Conservation (phyloP, 108 stramenopile species). For the Epithemia pelagica region DNA sequence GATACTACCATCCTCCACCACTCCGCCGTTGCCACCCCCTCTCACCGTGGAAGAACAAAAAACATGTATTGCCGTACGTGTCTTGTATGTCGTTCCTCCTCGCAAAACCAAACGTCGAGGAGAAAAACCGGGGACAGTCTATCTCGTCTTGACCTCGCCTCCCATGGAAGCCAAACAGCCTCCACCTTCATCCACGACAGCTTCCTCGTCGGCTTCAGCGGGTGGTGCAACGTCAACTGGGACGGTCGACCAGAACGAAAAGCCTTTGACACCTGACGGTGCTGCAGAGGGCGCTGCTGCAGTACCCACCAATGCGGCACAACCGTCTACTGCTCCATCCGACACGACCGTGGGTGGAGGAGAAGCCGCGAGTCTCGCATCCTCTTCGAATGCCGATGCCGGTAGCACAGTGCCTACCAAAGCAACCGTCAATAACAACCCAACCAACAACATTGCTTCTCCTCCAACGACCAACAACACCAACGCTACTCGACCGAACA, state of each 20-base stretch:
- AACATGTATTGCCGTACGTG: slow-evolving; percentile 21
- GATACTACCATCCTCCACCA: not conserved
- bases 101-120: slow-evolving; percentile 43
- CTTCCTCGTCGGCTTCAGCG: not conserved
- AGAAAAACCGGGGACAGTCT: slow-evolving; percentile 35
- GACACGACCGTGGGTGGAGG: not conserved
- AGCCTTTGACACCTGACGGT: not conserved
- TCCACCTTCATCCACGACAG: not conserved
- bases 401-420: not conserved
- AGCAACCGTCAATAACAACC: not conserved
- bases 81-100: slow-evolving; percentile 45
- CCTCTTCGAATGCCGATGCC: not conserved
- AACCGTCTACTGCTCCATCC: not conserved
- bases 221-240: not conserved
- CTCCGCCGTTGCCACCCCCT: not conserved
- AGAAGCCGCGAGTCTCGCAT: not conserved
- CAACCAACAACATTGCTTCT: not conserved
- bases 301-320: not conserved
- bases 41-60: not conserved
- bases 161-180: slow-evolving; percentile 19
- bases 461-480: slow-evolving; percentile 4
- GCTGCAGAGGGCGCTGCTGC: not conserved
- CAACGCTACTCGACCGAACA: not conserved
- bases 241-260: not conserved
- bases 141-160: slow-evolving; percentile 39